Evolutionary conservation across 1,284 basidiomycete genomes (phyloP).

Genomic region (Cystobasidium sp.): DNA sequence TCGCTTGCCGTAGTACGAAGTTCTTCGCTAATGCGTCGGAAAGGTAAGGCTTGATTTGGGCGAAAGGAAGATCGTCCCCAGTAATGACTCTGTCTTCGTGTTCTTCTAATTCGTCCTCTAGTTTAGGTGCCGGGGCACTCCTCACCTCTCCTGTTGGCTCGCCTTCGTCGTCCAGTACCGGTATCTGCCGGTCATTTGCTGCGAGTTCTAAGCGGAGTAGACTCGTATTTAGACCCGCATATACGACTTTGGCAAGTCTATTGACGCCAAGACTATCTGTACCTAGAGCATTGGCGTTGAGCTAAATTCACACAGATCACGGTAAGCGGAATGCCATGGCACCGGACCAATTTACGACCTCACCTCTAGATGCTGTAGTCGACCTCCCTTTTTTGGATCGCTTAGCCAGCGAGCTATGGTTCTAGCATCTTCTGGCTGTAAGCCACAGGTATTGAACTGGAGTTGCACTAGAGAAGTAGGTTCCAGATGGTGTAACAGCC

Average conservation of each 20-base stretch:
- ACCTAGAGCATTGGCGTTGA: constrained; percentile 44
- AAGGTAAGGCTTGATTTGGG: constrained; percentile 25
- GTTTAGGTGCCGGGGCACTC: not conserved
- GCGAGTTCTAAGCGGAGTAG: constrained; percentile 39
- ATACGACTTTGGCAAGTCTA: constrained; percentile 40
- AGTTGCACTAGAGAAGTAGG: constrained; percentile 35
- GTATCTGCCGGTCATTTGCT: constrained; percentile 28
- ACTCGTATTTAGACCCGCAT: constrained; percentile 37
- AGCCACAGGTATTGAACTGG: constrained; percentile 37
- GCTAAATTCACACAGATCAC: constrained; percentile 13
- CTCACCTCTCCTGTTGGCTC: constrained; percentile 23
- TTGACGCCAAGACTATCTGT: constrained; percentile 25
- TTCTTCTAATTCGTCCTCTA: constrained; percentile 7
- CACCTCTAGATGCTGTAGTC: constrained; percentile 39
- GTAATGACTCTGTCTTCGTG: constrained; percentile 17
- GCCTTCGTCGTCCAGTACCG: constrained; percentile 30
- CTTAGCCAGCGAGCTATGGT: constrained; percentile 33
- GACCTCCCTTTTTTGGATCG: constrained; percentile 34
- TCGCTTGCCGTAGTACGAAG: constrained; percentile 11
- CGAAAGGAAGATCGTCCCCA: constrained; percentile 31
- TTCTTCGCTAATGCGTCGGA: constrained; percentile 32
- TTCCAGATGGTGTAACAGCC: constrained; percentile 35
- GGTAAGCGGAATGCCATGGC: not conserved
- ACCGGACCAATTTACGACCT: not conserved
- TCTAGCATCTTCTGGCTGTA: constrained; percentile 32